Base-by-base conservation (phyloP, 352 stramenopile genomes). In the Aphanomyces cochlioides region DNA sequence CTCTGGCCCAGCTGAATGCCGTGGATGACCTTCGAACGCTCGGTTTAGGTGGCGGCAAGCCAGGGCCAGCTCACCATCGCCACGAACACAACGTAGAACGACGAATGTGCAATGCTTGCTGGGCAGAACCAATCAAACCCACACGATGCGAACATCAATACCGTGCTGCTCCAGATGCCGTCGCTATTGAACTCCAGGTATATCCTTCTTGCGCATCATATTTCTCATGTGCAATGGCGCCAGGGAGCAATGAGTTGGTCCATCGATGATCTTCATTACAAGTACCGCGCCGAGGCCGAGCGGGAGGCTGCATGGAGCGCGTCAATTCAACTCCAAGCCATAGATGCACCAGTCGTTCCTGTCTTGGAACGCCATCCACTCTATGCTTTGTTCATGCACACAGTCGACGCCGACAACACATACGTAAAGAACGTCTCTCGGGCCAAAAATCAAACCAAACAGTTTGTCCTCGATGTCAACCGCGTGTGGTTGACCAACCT, bases 401-500 rank as follows among this genome's bases (percentile, higher is more conserved):
- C 88, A 36, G 69, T 95, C 40, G 79, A 88, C 47, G 71, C 87
- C 12, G 89, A 93, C 63, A 96, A 96, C 73, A 58, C 89, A 7
- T 78, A 77, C 36, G 84, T 78, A 13, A 75, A 84, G 53, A 77
- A 83, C 1, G 77, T 83, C 28, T 92, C 89, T 7, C 77, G 83
- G 36, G 81, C 82, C 19, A 78, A 81, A 7, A 93, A 95, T 78
- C 76, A 88, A 28, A 81, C 78, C 60, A 94, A 92, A 69, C 77
- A 78, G 8, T 96, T 96, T 64, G 77, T 96, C 28, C 86, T 92
- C 19, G 87, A 96, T 68, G 90, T 97, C 47, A 91, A 96, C 72
- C 85, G 90, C 69, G 75, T 97, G 38, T 97, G 90, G 90, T 83
- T 97, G 59, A 93, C 89, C 8, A 96, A 97, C 70, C 78, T 97